A percentile compares a stretch with the other conserved stretches of the same genome.
phyloP scores from a whole-genome alignment of 225 moss, liverwort and hornwort genomes.

The Thuidium tamariscinum region DNA sequence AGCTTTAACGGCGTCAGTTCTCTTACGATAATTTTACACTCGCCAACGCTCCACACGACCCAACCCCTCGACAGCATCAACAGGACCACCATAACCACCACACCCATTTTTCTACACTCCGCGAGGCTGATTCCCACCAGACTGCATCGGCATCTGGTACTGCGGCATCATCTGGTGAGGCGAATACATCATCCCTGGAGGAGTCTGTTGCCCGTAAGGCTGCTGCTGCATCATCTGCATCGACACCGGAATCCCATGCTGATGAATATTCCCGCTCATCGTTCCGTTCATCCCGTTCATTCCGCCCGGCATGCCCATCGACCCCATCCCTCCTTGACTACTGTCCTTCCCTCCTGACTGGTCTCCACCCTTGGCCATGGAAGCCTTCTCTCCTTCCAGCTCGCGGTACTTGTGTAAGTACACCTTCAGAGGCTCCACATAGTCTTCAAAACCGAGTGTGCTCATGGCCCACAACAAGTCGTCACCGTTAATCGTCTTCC shows the following conservation, averaged over 20 bases:
- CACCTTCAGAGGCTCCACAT: slow-evolving; percentile 51
- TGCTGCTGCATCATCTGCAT: slow-evolving; percentile 76
- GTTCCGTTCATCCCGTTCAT: slow-evolving; percentile 62
- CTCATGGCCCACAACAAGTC: slow-evolving; percentile 92
- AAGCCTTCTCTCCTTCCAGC: slow-evolving; percentile 87
- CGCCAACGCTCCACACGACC: slow-evolving; percentile 3
- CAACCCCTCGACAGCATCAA: background rate
- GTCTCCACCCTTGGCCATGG: slow-evolving; percentile 82
- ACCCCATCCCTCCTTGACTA: slow-evolving; percentile 46
- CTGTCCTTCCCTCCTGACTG: slow-evolving; percentile 61
- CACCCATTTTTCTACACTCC: slow-evolving; percentile 22
- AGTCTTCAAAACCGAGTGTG: slow-evolving; percentile 31
- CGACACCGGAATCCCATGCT: slow-evolving; percentile 36
- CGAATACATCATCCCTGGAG: slow-evolving; percentile 61
- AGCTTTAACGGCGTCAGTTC: no score
- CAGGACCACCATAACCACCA: background rate
- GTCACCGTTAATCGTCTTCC: slow-evolving; percentile 86
- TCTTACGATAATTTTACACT: no score
- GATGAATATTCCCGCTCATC: slow-evolving; percentile 48
- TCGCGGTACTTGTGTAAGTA: slow-evolving; percentile 87
- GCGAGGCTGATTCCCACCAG: slow-evolving; percentile 44
- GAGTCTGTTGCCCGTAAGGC: slow-evolving; percentile 44
- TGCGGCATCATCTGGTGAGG: slow-evolving; percentile 73
- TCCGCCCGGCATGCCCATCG: slow-evolving; percentile 55
- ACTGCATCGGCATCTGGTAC: slow-evolving; percentile 74